Base-by-base conservation (phyloP, 2,329 filamentous ascomycete genomes). In the Hymenoscyphus linearis region DNA sequence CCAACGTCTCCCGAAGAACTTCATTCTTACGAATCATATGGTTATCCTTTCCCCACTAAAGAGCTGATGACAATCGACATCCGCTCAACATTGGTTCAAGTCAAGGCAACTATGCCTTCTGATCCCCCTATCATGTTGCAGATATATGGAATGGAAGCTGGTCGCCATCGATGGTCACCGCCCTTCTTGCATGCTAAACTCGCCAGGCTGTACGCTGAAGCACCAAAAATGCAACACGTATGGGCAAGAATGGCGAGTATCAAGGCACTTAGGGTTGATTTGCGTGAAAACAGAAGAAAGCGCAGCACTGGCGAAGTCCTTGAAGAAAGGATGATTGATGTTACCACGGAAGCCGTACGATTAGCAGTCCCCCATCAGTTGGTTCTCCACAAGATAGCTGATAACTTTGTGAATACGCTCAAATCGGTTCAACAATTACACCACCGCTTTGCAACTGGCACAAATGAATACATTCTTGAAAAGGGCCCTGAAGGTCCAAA, bases 81-180 rank as follows among this genome's bases (percentile, higher is more conserved):
- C 68, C 95, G 90, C 74, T 86, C 89, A 4, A 84, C 86, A 1
- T 82, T 97, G 36, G 77, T 98, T 22, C 93, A 98, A 72, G 75
- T 98, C 67, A 98, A 98, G 75, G 90, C 89, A 4, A 86, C 87
- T 52, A 87, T 98, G 84, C 93, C 95, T 1, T 80, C 87, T 18
- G 93, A 98, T 69, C 96, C 95, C n/a, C 84, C 87, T 0, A 79
- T 98, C 74, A 93, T 99, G 90, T 70, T 98, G 2, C 93, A 97
- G 65, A 79, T 97, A 10, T 93, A 93, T 72, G 85, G 86, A 10
- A 73, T 98, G 44, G 91, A 96, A 68, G 84, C 87, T 54, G 93
- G 93, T 4, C 87, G 88, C 12, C 92, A 97, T 73, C 82, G 93
- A 68, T 97, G 93, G 89, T 87, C 91, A 1, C 83, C 87, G 4